Evolutionary conservation across 2,329 filamentous ascomycete genomes (phyloP), one percentile per base, ranked within the genome.

Genomic region (Sarocladium strictum): DNA sequence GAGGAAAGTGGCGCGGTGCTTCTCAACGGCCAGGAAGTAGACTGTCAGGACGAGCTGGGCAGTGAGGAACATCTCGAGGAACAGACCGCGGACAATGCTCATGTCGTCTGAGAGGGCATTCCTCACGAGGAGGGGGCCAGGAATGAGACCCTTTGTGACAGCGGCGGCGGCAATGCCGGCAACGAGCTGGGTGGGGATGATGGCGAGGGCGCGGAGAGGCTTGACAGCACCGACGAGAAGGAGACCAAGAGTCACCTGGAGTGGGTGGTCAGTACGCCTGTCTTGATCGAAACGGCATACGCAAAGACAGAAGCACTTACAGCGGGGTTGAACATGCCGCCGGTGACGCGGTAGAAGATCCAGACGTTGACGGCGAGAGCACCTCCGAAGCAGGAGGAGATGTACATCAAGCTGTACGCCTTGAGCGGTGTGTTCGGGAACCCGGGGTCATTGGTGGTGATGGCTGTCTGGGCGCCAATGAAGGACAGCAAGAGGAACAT

Each of bases 11-110:
- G 82, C 81, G 43, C 84, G 83, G 66, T 90, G 86, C 70, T 90
- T 90, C 65, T 89, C 85, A 3, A 83, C 81, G 0, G 85, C 86
- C 43, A 89, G 75, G 79, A 89, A 86, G 65, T 84, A 80, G 27
- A 87, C 80, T 2, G 83, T 79, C 53, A 87, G 73, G 7, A 86
- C 77, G 10, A 88, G 72, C 63, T 85, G 76, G 0, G 81, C 72
- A 0, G 84, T 87, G 35, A 86, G 72, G 61, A 87, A 84, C 71
- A 84, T 78, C 66, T 87, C 85, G 49, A 87, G 77, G 63, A 87
- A 86, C 38, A 87, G 70, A 6, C 84, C 85, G 56, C 82, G 83
- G 0, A 72, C 72, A 10, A 76, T 70, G 56, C 70, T 79, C 3
- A 78, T 72, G 12, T 76, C 77, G 11, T 72, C 71, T 1, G 74